Base-by-base conservation (phyloP, 768 basidiomycete species). In the Lactifluus volemus region DNA sequence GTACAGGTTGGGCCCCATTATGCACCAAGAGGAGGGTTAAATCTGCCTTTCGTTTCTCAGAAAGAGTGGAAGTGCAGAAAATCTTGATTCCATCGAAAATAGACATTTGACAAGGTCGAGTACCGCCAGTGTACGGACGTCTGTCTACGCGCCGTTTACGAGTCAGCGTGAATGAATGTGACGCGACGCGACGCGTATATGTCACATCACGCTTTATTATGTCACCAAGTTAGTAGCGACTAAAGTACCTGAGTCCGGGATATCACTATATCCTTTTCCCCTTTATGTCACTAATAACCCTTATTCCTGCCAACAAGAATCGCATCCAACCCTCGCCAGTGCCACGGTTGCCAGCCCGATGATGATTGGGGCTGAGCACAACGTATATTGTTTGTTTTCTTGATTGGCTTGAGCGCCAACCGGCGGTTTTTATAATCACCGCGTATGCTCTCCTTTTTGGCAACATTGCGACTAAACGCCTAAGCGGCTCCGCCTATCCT, bases 11-110 rank as follows among this genome's bases (percentile, higher is more conserved):
- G 10, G 53, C 65, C 10, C 65, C 65, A 34, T 66, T 66, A 25
- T 50, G 57, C 29, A 51, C 47, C 21, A 66, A 45, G 4, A 65
- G 38, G 38, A 41, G 60, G 10, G 53, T 41, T 5, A 65, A 49
- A 30, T 54, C 54, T 14, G 12, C 25, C 29, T 45, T 61, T 44
- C 53, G 59, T 29, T 55, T 15, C 48, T 61, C 42, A n/a, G 65
- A 36, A 14, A 65, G 53, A 1, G 65, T 55, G 12, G 63, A 53
- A 12, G 60, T 38, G 53, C 52, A 65, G 47, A 55, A 58, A 34
- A 57, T 65, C 47, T 49, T 61, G 53, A 66, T 39, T 30, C 52
- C 57, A 11, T 66, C 63, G 47, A 66, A 66, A 17, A 66, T 45
- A 7, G 63, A 56, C 65, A 66, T 66, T 1, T 25, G 21, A 6